Evolutionary conservation across 352 stramenopile genomes (phyloP).

Genomic region (Phytophthora ramorum): DNA sequence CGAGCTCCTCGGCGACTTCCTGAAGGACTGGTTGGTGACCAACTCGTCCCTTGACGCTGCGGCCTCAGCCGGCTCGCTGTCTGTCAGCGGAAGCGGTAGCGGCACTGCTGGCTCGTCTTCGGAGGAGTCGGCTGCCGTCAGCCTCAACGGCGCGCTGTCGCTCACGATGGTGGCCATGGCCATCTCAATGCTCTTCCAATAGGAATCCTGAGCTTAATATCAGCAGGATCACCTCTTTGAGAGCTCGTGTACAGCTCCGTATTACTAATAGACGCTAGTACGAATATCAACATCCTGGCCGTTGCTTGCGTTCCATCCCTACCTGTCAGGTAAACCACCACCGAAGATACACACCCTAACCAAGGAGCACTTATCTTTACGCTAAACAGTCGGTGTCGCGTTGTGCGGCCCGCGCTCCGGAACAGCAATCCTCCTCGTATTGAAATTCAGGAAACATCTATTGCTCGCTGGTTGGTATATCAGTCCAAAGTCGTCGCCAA

Average conservation of each 20-base stretch:
- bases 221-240: conserved; percentile 14
- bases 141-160: conserved; percentile 22
- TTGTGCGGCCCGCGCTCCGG: neutral
- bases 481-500: neutral
- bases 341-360: too few species aligned
- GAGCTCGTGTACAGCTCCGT: conserved; percentile 22
- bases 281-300: conserved; percentile 1
- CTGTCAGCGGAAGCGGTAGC: conserved; percentile 4
- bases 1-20: conserved; percentile 40
- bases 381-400: neutral
- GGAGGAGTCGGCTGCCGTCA: conserved; percentile 20
- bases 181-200: conserved; percentile 33
- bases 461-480: conserved; percentile 12
- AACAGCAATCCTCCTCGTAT: neutral
- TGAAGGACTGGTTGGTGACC: conserved; percentile 47
- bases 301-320: too few species aligned
- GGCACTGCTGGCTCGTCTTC: conserved; percentile 20
- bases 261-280: conserved; percentile 33
- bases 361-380: neutral
- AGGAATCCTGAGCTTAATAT: conserved; percentile 24
- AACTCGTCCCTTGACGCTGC: conserved; percentile 41
- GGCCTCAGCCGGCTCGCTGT: conserved; percentile 27
- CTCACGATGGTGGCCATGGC: conserved; percentile 15
- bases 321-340: too few species aligned
- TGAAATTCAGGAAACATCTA: conserved; percentile 31